Percentiles rank a stretch among this genome's conserved stretches.
phyloP scores from a whole-genome alignment of 1,284 basidiomycete genomes.

The Retiboletus fuscus region DNA sequence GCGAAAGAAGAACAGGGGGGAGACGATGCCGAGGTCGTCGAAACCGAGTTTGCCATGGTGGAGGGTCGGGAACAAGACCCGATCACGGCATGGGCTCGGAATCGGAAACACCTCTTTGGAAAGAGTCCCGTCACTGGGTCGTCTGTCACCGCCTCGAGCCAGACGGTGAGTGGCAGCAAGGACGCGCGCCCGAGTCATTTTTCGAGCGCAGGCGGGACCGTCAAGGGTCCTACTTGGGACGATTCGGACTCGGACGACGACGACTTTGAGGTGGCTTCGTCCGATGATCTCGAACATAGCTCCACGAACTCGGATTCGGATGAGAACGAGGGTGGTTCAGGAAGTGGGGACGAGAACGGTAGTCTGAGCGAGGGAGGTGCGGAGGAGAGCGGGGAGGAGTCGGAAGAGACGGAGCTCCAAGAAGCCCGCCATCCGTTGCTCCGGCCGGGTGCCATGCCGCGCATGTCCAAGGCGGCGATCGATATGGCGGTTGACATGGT shows the following conservation, averaged over 20 bases:
- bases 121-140: slow-evolving; percentile 33
- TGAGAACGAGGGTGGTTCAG: slow-evolving; percentile 36
- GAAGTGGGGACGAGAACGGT: slow-evolving; percentile 26
- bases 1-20: slow-evolving; percentile 41
- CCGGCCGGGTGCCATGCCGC: slow-evolving; percentile 73
- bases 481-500: slow-evolving; percentile 74
- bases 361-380: slow-evolving; percentile 39
- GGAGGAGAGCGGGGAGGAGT: slow-evolving; percentile 43
- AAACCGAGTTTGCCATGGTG: slow-evolving; percentile 76
- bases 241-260: slow-evolving; percentile 67
- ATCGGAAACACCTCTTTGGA: slow-evolving; percentile 69
- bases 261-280: slow-evolving; percentile 56
- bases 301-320: slow-evolving; percentile 32
- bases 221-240: slow-evolving; percentile 55
- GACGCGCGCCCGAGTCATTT: slow-evolving; percentile 26
- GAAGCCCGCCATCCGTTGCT: slow-evolving; percentile 71
- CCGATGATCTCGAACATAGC: slow-evolving; percentile 48
- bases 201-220: slow-evolving; percentile 33
- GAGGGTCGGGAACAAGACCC: slow-evolving; percentile 75
- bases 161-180: slow-evolving; percentile 26
- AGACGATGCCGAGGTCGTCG: slow-evolving; percentile 57
- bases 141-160: neutral
- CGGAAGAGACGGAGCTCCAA: slow-evolving; percentile 60
- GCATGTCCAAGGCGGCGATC: slow-evolving; percentile 72
- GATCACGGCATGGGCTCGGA: slow-evolving; percentile 72